Evolutionary conservation across 2,329 filamentous ascomycete genomes (phyloP).

Genomic region (Myriosclerotinia scirpicola): DNA sequence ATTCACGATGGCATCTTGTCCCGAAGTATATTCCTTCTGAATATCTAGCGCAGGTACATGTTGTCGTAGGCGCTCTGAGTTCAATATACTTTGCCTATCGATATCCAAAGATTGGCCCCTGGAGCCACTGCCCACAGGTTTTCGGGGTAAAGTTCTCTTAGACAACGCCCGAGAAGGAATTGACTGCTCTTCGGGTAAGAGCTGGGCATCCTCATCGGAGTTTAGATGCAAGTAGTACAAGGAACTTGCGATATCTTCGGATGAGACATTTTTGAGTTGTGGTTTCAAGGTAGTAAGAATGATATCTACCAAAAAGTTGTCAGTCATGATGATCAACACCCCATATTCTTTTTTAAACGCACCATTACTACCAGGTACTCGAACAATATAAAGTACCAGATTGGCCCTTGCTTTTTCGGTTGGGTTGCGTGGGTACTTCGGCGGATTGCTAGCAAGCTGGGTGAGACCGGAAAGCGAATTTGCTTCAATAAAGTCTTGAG

Average conservation of each 20-base stretch:
- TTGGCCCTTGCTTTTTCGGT: conserved; percentile 67
- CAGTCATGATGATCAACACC: conserved; percentile 17
- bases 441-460: conserved; percentile 79
- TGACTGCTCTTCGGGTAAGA: conserved; percentile 39
- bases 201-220: conserved; percentile 55
- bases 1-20: background rate
- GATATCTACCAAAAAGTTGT: conserved; percentile 29
- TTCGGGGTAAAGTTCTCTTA: conserved; percentile 37
- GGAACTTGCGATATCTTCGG: conserved; percentile 80
- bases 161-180: conserved; percentile 14
- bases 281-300: conserved; percentile 83
- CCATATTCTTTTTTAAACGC: conserved; percentile 35
- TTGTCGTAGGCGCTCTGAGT: conserved; percentile 9
- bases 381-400: conserved; percentile 84
- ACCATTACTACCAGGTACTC: conserved; percentile 91
- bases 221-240: conserved; percentile 90
- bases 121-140: conserved; percentile 37
- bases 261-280: conserved; percentile 81
- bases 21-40: conserved; percentile 9
- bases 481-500: conserved; percentile 61
- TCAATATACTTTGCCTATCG: conserved; percentile 17
- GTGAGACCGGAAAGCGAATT: conserved; percentile 79
- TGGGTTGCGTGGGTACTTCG: conserved; percentile 78
- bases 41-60: conserved; percentile 17
- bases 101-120: conserved; percentile 33